These are phyloP conservation scores for Cladosporium sp. DNA, from an alignment of 2,329 filamentous ascomycete genomes.

Conservation along the genomic window DNA sequence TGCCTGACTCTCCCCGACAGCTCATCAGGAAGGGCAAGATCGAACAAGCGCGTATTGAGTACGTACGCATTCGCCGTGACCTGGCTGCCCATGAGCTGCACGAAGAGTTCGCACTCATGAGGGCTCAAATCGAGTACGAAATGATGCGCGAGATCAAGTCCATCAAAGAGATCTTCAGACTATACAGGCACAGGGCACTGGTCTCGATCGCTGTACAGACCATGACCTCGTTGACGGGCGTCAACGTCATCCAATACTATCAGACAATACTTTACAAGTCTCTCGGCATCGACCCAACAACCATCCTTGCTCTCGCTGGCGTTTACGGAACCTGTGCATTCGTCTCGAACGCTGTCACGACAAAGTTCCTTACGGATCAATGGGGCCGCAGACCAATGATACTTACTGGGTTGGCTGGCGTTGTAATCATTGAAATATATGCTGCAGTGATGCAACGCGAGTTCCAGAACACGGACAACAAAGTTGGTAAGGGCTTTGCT, in stretches of 20 bases:
- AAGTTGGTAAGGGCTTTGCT: slow-evolving; percentile 59
- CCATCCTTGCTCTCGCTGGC: slow-evolving; percentile 55
- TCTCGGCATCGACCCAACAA: slow-evolving; percentile 52
- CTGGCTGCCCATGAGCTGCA: slow-evolving; percentile 63
- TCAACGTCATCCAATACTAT: slow-evolving; percentile 55
- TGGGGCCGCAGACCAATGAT: slow-evolving; percentile 64
- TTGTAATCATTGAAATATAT: slow-evolving; percentile 60
- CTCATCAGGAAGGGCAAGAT: slow-evolving; percentile 76
- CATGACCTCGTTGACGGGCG: slow-evolving; percentile 58
- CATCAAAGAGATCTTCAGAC: slow-evolving; percentile 52
- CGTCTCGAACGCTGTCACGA: slow-evolving; percentile 53
- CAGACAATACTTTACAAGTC: slow-evolving; percentile 55
- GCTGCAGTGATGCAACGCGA: slow-evolving; percentile 59
- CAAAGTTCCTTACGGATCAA: slow-evolving; percentile 55
- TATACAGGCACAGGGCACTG: slow-evolving; percentile 54
- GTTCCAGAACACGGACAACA: slow-evolving; percentile 58
- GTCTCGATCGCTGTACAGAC: slow-evolving; percentile 59
- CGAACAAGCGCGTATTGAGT: slow-evolving; percentile 61
- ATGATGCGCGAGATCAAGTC: slow-evolving; percentile 57
- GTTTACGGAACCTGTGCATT: slow-evolving; percentile 58
- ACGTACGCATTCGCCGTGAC: slow-evolving; percentile 73
- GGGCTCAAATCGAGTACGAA: slow-evolving; percentile 52
- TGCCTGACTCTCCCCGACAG: slow-evolving; percentile 84
- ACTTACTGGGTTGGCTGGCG: slow-evolving; percentile 52
- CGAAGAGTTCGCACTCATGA: slow-evolving; percentile 57